Percentiles rank a stretch among this genome's conserved stretches.
phyloP scores from a whole-genome alignment of 129 eudicot species.

The Tagetes patula region DNA sequence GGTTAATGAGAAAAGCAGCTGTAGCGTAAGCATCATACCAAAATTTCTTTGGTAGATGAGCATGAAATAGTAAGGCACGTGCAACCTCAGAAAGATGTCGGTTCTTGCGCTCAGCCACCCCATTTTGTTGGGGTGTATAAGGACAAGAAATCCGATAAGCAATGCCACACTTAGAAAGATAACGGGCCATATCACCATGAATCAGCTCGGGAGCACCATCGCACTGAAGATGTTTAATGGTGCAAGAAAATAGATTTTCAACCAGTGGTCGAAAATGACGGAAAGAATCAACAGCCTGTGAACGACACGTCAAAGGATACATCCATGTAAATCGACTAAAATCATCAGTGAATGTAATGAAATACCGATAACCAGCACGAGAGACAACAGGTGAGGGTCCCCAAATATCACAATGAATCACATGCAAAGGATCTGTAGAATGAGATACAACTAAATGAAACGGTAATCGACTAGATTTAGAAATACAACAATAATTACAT shows the following conservation, averaged over 20 bases:
- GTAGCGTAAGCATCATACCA: no score
- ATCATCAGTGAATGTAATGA: neutral
- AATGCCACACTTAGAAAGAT: neutral
- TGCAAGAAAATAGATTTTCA: no score
- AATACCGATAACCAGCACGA: neutral
- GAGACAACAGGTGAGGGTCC: neutral
- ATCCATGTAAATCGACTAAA: no score
- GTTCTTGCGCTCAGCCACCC: neutral
- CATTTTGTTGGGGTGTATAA: neutral
- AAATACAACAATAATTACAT: neutral
- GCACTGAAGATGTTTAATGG: neutral
- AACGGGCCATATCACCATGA: neutral
- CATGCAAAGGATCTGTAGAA: neutral
- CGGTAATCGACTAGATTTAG: neutral
- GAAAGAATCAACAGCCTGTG: no score
- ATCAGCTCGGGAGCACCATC: neutral
- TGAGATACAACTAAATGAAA: neutral
- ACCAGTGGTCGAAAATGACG: neutral
- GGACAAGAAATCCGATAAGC: neutral
- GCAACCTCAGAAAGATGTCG: no score
- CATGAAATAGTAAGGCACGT: no score
- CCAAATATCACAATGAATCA: neutral
- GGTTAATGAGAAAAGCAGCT: no score
- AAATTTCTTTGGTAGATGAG: no score
- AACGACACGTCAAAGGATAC: no score